Percentiles rank a stretch among this genome's conserved stretches.
Conservation (phyloP, 495 filamentous ascomycete genomes). For the Xylaria acuta region DNA sequence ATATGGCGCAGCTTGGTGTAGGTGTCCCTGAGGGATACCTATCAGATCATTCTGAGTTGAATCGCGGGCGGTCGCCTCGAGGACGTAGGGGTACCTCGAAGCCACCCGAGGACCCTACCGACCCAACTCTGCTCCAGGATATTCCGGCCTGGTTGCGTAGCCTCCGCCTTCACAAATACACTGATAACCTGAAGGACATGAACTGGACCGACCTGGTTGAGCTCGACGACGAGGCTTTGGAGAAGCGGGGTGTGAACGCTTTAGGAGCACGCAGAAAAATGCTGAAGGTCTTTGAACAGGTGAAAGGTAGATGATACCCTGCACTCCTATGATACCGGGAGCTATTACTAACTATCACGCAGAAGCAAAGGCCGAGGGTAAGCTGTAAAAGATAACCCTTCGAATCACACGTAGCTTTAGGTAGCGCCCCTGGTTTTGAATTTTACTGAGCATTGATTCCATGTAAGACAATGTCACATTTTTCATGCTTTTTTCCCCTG, state of each 20-base stretch:
- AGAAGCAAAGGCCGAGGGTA: conserved; percentile 70
- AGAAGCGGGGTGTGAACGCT: conserved; percentile 93
- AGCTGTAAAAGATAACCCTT: conserved; percentile 48
- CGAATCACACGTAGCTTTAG: background rate
- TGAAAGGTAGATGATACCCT: conserved; percentile 63
- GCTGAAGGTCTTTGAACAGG: conserved; percentile 98
- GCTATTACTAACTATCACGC: conserved; percentile 35
- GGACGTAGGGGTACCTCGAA: conserved; percentile 94
- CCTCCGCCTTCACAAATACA: conserved; percentile 96
- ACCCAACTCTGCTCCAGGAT: conserved; percentile 87
- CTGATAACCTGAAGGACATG: conserved; percentile 95
- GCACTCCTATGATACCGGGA: background rate
- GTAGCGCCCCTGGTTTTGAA: background rate
- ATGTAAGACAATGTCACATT: background rate
- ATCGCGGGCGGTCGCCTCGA: conserved; percentile 88
- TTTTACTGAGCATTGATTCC: background rate
- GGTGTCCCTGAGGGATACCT: conserved; percentile 82
- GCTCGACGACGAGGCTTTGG: conserved; percentile 90
- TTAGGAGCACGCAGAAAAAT: conserved; percentile 96
- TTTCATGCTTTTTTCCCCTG: background rate
- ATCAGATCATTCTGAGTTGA: conserved; percentile 90
- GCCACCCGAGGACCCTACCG: conserved; percentile 96
- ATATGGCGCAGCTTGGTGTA: conserved; percentile 75
- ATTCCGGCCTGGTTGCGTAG: conserved; percentile 96
- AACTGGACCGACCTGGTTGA: conserved; percentile 94